Evolutionary conservation across 345 rosid genomes (phyloP).

Genomic region (Aurinia saxatilis): DNA sequence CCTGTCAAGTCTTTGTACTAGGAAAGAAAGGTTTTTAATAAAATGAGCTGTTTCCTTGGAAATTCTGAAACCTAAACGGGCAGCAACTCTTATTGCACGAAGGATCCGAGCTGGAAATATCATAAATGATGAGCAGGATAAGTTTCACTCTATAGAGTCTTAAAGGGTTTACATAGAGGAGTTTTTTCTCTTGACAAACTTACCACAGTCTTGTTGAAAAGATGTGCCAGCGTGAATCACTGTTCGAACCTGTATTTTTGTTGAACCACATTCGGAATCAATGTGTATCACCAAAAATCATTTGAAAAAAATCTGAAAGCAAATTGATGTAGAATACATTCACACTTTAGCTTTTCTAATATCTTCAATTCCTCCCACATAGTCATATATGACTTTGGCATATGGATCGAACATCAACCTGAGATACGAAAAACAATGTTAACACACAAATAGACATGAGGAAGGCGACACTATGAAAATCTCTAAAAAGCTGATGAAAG

Average conservation of each 20-base stretch:
- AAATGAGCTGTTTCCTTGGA: slow-evolving; percentile 76
- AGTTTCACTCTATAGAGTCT: neutral
- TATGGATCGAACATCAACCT: slow-evolving; percentile 96
- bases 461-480: neutral
- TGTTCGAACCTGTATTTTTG: slow-evolving; percentile 46
- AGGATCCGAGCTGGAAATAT: slow-evolving; percentile 68
- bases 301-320: slow-evolving; percentile 17
- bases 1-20: slow-evolving; percentile 63
- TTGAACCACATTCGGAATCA: slow-evolving; percentile 15
- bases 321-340: slow-evolving; percentile 39
- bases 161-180: neutral
- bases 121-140: neutral
- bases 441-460: neutral
- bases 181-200: neutral
- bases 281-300: neutral
- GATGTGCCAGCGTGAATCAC: slow-evolving; percentile 54
- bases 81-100: slow-evolving; percentile 66
- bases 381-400: slow-evolving; percentile 72
- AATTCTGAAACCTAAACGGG: slow-evolving; percentile 70
- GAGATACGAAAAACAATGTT: slow-evolving; percentile 14
- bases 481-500: neutral
- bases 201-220: slow-evolving; percentile 72
- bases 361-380: slow-evolving; percentile 88
- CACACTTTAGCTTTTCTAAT: slow-evolving; percentile 90
- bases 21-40: slow-evolving; percentile 49